phyloP scores from a whole-genome alignment of 2,329 filamentous ascomycete genomes.

The Diaporthe sp. region DNA sequence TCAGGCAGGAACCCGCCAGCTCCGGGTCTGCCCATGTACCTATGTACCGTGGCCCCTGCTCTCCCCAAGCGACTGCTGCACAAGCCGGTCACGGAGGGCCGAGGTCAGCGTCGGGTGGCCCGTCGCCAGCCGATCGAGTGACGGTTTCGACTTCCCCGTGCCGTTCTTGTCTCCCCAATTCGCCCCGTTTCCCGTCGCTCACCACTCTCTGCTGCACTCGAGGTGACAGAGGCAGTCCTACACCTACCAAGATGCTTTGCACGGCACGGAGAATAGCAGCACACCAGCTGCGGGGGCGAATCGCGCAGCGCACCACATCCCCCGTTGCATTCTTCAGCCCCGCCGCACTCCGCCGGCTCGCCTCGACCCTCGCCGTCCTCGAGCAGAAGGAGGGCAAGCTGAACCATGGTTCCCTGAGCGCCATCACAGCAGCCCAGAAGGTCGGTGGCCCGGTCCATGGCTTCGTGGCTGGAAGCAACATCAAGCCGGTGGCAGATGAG shows the following conservation, averaged over 20 bases:
- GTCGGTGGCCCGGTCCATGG: conserved; percentile 88
- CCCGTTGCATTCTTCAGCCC: conserved; percentile 54
- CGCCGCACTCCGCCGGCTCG: conserved; percentile 75
- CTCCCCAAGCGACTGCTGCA: background rate
- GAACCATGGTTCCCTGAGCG: conserved; percentile 84
- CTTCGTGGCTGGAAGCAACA: conserved; percentile 86
- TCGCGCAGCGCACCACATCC: conserved; percentile 43
- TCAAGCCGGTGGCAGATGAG: conserved; percentile 82
- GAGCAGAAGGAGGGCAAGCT: conserved; percentile 94
- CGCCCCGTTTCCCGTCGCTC: conserved; percentile 4
- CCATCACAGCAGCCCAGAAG: conserved; percentile 88
- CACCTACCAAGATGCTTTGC: conserved; percentile 36
- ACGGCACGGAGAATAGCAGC: conserved; percentile 39
- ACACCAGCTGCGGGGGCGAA: conserved; percentile 38
- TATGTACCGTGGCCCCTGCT: conserved; percentile 7
- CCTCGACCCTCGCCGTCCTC: conserved; percentile 91
- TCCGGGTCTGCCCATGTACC: background rate
- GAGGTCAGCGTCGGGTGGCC: conserved; percentile 31
- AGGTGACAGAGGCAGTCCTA: conserved; percentile 8
- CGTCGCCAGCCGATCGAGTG: conserved; percentile 40
- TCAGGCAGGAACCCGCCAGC: conserved; percentile 24
- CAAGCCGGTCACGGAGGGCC: conserved; percentile 30
- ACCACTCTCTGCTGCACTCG: conserved; percentile 3
- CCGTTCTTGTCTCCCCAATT: background rate
- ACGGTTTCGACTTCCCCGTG: conserved; percentile 28